Conservation (phyloP, 2,329 filamentous ascomycete genomes). For the Aspergillus terreus region DNA sequence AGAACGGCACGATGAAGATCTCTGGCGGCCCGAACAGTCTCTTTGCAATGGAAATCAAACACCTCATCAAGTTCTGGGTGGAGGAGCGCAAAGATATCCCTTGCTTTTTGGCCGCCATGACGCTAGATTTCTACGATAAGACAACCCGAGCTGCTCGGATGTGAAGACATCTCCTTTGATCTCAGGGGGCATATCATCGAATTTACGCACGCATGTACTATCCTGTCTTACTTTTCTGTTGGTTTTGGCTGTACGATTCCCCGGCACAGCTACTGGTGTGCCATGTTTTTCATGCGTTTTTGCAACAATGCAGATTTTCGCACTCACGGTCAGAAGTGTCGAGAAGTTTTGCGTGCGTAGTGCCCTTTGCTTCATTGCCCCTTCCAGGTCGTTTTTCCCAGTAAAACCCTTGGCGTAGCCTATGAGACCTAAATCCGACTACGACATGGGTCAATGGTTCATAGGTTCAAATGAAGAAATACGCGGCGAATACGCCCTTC, state of each 20-base stretch:
- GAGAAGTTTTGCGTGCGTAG: too few relatives aligned
- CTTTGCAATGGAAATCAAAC: constrained; percentile 80
- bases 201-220: neutral
- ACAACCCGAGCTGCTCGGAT: constrained; percentile 40
- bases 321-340: too few relatives aligned
- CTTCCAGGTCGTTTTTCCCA: too few relatives aligned
- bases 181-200: constrained; percentile 3
- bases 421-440: too few relatives aligned
- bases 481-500: constrained; percentile 1
- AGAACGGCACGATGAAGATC: constrained; percentile 97
- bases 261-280: constrained; percentile 21
- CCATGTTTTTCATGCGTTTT: constrained; percentile 14
- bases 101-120: constrained; percentile 85
- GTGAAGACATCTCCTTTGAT: constrained; percentile 13
- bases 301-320: too few relatives aligned
- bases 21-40: constrained; percentile 80
- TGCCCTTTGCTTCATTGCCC: too few relatives aligned
- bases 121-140: constrained; percentile 84
- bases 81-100: constrained; percentile 90
- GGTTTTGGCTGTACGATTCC: constrained; percentile 20
- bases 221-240: neutral
- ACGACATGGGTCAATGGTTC: neutral
- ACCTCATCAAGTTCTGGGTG: constrained; percentile 93
- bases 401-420: too few relatives aligned
- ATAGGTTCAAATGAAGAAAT: neutral